Conservation (phyloP, 352 stramenopile genomes). For the Globisporangium irregulare region DNA sequence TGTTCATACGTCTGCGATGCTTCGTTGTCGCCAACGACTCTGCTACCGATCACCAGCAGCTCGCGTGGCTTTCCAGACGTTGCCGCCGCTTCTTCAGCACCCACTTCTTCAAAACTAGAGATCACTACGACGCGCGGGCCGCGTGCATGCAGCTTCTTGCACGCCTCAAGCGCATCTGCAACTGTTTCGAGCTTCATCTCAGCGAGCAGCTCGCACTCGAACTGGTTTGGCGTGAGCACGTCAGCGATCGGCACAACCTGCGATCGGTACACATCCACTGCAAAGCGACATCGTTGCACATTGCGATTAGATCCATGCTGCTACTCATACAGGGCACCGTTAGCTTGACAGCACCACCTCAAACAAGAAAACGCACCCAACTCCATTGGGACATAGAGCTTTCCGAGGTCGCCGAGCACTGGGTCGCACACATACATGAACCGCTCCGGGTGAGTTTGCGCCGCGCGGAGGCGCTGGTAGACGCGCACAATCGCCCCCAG, state of each 20-base stretch:
- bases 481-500: slow-evolving; percentile 71
- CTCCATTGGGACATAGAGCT: slow-evolving; percentile 78
- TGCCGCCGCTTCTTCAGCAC: slow-evolving; percentile 29
- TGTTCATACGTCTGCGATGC: slow-evolving; percentile 45
- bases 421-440: slow-evolving; percentile 83
- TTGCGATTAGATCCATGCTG: slow-evolving; percentile 3
- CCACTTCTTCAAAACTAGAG: slow-evolving; percentile 71
- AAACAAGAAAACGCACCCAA: slow-evolving; percentile 42
- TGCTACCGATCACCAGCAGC: slow-evolving; percentile 69
- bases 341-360: neutral
- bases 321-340: neutral
- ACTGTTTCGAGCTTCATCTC: slow-evolving; percentile 66
- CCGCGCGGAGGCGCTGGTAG: slow-evolving; percentile 50
- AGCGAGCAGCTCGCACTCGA: slow-evolving; percentile 79
- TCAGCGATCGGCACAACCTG: slow-evolving; percentile 79
- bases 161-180: slow-evolving; percentile 61
- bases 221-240: slow-evolving; percentile 86
- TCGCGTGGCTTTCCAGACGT: slow-evolving; percentile 31
- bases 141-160: slow-evolving; percentile 69
- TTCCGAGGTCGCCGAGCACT: slow-evolving; percentile 76
- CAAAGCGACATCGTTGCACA: neutral
- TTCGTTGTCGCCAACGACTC: slow-evolving; percentile 22
- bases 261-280: slow-evolving; percentile 78
- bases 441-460: slow-evolving; percentile 42
- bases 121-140: slow-evolving; percentile 79